Evolutionary conservation across 768 basidiomycete genomes (phyloP), one percentile per base, ranked within the genome.

Genomic region (Gloeophyllum trabeum): DNA sequence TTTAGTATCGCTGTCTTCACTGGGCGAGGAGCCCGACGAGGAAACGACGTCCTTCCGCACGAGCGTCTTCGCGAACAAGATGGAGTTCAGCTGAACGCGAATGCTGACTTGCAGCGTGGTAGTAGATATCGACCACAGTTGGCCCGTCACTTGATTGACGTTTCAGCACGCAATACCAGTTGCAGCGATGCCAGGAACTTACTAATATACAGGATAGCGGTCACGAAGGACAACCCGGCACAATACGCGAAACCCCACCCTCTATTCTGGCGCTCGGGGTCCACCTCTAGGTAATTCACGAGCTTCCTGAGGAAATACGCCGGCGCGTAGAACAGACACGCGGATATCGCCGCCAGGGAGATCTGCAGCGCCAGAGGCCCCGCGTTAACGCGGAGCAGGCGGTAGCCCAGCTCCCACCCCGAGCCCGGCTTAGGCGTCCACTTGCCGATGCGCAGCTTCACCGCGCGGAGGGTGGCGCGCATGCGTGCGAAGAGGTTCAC

Each of bases 11-110:
- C 16, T 16, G 16, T 32, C 28, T 10, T 10, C 10, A n/a, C n/a
- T n/a, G 10, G 10, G 10, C 7, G 36, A 12, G 7, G 36, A 37
- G 7, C 10, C 36, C 20, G 36, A 7, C 20, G 78, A 75, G 2
- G 81, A 83, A 1, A 85, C 87, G 20, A 84, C 64, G 48, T 90
- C 85, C 59, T 93, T 92, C 37, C 89, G 76, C 12, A 86, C 75
- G 13, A 93, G 73, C 0, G 87, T 91, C 62, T 93, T 93, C 16
- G 77, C 76, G 56, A 85, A 92, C 3, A 93, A 66, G 42, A 80
- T 71, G n/a, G 85, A 78, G 61, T 90, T 90, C 38, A 93, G 66
- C 53, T 91, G 85, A 24, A 81, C 69, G 38, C 73, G 75, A 23
- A 91, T 57, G 23, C 79, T 70, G 39, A 77, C 75, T 63, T 88